phyloP scores from a whole-genome alignment of 2,329 filamentous ascomycete species.

The Corynespora cassiicola region DNA sequence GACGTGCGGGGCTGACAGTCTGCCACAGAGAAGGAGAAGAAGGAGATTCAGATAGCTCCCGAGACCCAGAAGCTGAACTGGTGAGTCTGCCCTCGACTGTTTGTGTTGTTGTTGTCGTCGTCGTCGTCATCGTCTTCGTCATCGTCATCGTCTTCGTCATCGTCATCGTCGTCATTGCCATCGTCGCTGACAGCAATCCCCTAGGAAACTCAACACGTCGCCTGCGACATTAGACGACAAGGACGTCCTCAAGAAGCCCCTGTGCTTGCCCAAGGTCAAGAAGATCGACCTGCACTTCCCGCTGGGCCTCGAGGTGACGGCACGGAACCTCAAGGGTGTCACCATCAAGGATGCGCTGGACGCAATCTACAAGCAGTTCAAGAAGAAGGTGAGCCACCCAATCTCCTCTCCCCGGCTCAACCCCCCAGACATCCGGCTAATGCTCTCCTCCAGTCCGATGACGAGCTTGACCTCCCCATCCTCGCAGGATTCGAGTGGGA shows the following conservation, averaged over 20 bases:
- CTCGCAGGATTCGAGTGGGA: conserved; percentile 97
- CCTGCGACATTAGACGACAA: conserved; percentile 80
- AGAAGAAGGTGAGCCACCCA: conserved; percentile 80
- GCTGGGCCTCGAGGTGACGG: conserved; percentile 83
- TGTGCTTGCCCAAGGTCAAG: conserved; percentile 85
- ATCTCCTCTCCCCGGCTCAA: conserved; percentile 7
- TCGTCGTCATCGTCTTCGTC: not conserved
- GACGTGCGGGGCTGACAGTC: conserved; percentile 42
- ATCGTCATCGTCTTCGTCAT: conserved; percentile 1
- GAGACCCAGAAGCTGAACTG: conserved; percentile 90
- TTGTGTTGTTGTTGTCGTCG: conserved; percentile 1
- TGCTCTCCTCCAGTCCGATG: conserved; percentile 70
- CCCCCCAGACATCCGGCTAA: conserved; percentile 19
- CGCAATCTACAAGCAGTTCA: conserved; percentile 94
- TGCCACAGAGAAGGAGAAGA: conserved; percentile 73
- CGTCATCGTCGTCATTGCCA: not conserved
- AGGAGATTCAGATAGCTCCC: conserved; percentile 73
- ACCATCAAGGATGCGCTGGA: conserved; percentile 97
- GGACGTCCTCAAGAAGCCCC: conserved; percentile 79
- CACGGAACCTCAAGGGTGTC: conserved; percentile 90
- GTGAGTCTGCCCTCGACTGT: conserved; percentile 66
- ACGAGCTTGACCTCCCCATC: conserved; percentile 87
- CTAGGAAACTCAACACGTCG: conserved; percentile 93
- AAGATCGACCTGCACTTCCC: conserved; percentile 94
- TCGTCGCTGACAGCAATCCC: not conserved